phyloP scores from a whole-genome alignment of 495 filamentous ascomycete species.

The Trichoderma reesei region DNA sequence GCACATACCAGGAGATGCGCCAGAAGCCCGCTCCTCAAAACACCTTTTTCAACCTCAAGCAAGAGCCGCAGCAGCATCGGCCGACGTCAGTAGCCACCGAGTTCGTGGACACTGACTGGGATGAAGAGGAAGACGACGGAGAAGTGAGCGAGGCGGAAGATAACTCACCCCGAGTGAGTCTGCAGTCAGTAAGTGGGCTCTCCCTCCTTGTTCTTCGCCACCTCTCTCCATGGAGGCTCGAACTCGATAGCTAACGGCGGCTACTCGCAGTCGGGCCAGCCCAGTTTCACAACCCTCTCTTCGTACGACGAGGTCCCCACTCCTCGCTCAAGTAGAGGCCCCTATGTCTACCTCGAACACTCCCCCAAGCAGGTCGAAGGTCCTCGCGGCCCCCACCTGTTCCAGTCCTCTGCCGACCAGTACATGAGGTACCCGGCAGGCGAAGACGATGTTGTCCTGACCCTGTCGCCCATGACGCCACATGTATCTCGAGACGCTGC shows the following conservation, averaged over 20 bases:
- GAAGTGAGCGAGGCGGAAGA: conserved; percentile 46
- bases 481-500: conserved; percentile 15
- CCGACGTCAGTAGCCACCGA: conserved; percentile 59
- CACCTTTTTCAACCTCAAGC: conserved; percentile 38
- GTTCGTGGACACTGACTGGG: conserved; percentile 66
- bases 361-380: conserved; percentile 58
- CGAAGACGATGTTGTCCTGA: conserved; percentile 52
- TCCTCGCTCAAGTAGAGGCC: conserved; percentile 44
- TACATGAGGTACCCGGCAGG: conserved; percentile 33
- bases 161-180: conserved; percentile 52
- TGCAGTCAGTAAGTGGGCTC: conserved; percentile 49
- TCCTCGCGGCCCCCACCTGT: conserved; percentile 81
- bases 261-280: conserved; percentile 41
- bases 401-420: conserved; percentile 45
- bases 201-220: not conserved
- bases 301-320: conserved; percentile 68
- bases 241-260: conserved; percentile 19
- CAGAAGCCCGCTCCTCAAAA: conserved; percentile 35
- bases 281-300: conserved; percentile 64
- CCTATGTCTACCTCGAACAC: conserved; percentile 23
- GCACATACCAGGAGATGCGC: conserved; percentile 34
- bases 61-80: conserved; percentile 27
- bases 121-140: conserved; percentile 44
- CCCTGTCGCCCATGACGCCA: conserved; percentile 51
- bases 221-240: not conserved